Evolutionary conservation across 2,329 filamentous ascomycete species (phyloP).

Genomic region (Pseudonectria buxi): DNA sequence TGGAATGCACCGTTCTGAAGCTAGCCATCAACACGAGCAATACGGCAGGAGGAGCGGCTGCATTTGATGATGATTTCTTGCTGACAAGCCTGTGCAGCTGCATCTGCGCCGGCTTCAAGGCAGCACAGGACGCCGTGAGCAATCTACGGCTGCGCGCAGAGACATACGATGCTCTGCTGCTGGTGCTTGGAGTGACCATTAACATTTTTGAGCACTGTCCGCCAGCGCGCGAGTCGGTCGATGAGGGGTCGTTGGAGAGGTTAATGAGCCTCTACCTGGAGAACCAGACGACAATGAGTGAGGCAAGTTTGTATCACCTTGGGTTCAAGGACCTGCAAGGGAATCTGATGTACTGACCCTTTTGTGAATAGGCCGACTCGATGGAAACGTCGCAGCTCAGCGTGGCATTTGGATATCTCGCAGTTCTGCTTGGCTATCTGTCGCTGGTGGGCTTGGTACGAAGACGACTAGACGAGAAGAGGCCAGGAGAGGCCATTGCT

Average conservation of each 20-base stretch:
- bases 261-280: slow-evolving; percentile 62
- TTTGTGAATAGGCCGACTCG: slow-evolving; percentile 51
- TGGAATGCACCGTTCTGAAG: slow-evolving; percentile 33
- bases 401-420: slow-evolving; percentile 80
- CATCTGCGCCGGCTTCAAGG: slow-evolving; percentile 45
- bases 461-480: slow-evolving; percentile 35
- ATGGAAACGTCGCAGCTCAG: slow-evolving; percentile 70
- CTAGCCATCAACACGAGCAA: slow-evolving; percentile 83
- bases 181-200: slow-evolving; percentile 76
- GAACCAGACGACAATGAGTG: slow-evolving; percentile 56
- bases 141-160: slow-evolving; percentile 42
- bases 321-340: background rate
- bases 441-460: slow-evolving; percentile 49
- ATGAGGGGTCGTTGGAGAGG: slow-evolving; percentile 41
- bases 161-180: slow-evolving; percentile 63
- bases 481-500: slow-evolving; percentile 37
- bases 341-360: background rate
- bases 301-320: slow-evolving; percentile 47
- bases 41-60: slow-evolving; percentile 64
- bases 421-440: slow-evolving; percentile 76
- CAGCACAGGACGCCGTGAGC: slow-evolving; percentile 40
- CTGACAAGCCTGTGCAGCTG: slow-evolving; percentile 41
- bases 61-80: slow-evolving; percentile 57
- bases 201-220: slow-evolving; percentile 78
- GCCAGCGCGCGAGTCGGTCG: slow-evolving; percentile 42